Conservation (phyloP, 306 rosid species). For the Leucaena leucocephala region DNA sequence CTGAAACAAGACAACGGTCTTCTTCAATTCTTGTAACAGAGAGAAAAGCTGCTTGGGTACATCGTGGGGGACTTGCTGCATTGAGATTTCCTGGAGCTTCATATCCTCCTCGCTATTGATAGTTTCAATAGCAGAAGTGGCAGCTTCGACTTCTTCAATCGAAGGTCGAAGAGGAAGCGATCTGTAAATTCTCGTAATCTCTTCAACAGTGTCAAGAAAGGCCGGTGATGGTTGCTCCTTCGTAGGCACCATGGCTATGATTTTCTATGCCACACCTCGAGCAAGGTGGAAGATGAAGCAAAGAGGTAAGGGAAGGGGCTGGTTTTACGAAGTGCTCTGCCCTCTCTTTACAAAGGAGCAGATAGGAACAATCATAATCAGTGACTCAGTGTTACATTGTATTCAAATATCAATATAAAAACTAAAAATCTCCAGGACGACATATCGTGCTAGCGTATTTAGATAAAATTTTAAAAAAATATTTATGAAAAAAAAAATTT, state of each 20-base stretch:
- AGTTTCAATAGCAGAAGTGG: conserved; percentile 59
- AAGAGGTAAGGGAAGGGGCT: not conserved
- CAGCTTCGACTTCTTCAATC: conserved; percentile 81
- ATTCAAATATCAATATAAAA: too few species aligned
- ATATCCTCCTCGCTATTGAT: conserved; percentile 60
- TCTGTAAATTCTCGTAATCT: conserved; percentile 59
- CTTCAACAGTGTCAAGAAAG: conserved; percentile 53
- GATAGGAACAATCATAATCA: not conserved
- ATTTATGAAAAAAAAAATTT: too few species aligned
- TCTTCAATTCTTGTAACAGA: conserved; percentile 60
- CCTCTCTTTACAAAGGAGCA: not conserved
- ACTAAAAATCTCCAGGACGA: too few species aligned
- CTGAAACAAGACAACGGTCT: conserved; percentile 57
- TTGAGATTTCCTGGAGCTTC: conserved; percentile 64
- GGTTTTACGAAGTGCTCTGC: not conserved
- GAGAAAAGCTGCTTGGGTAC: conserved; percentile 70
- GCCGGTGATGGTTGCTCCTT: conserved; percentile 50
- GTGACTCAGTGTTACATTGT: not conserved
- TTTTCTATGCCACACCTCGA: not conserved
- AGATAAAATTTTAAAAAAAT: too few species aligned
- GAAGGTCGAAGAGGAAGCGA: conserved; percentile 90
- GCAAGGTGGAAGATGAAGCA: not conserved
- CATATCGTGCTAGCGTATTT: too few species aligned
- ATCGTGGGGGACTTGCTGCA: conserved; percentile 41
- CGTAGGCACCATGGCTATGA: conserved; percentile 52